Base-by-base conservation (phyloP, 805 yeast species). In the Zygoascus biomembranicola region DNA sequence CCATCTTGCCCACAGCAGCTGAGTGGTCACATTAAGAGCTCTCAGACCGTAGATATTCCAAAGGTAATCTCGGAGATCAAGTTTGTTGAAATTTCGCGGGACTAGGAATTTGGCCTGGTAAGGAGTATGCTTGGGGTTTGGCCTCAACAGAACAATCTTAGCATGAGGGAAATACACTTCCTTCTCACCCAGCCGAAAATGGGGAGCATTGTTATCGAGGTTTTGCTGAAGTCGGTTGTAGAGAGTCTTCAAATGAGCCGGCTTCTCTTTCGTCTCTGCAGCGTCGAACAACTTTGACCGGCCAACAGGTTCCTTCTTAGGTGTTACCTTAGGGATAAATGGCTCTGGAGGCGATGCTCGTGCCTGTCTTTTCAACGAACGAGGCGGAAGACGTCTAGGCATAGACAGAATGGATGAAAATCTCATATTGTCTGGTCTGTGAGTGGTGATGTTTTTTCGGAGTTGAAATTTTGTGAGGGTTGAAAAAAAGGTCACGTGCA, bases 61-160 rank as follows among this genome's bases (percentile, higher is more conserved):
- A 58, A 94, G 75, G 66, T 94, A 94, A 72, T 94, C 99, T 69
- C 99, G 81, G 57, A 94, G 76, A 69, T 92, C 98, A 73, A 94
- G 76, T 69, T 90, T 92, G 75, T 94, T 94, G 77, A 94, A 90
- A 52, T 87, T 81, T 65, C 86, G 81, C 14, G 99, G 99, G 18
- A 95, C 99, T 59, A 87, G 81, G 70, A 94, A 94, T 68, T 89
- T 90, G 49, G 98, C 98, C 70, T 90, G 97, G 72, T 87, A 90
- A 48, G 99, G 99, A 0, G 97, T 87, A 70, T 88, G 96, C 65
- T 87, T 87, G n/a, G 98, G 97, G 64, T 87, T 87, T 14, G 97
- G 96, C 66, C 96, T 79, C 57, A 94, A 72, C 32, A 92, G 74
- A 50, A 87, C 80, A 41, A 92, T 75, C 57, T 92, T 76, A 0